Conservation (phyloP, 2,329 filamentous ascomycete species). For the Alternaria sp. region DNA sequence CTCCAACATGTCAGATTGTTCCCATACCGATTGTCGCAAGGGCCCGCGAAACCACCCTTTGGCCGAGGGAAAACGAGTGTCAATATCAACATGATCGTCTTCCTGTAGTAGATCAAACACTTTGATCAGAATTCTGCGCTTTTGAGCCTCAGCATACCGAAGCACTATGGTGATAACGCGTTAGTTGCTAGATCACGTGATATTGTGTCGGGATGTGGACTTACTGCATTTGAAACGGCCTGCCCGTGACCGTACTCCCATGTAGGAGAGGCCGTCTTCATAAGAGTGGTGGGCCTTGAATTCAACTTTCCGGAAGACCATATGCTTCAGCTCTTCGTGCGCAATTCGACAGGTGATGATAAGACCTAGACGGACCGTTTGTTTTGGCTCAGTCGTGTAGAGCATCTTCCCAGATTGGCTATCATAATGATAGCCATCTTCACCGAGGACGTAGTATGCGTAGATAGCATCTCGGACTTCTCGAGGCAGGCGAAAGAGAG, state of each 20-base stretch:
- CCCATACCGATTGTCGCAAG: neutral
- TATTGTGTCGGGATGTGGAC: too few relatives aligned
- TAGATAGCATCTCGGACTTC: neutral
- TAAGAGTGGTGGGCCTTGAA: fast-evolving
- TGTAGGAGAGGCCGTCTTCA: fast-evolving
- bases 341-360: neutral
- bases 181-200: too few relatives aligned
- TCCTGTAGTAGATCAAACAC: neutral
- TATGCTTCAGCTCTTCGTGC: neutral
- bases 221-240: neutral
- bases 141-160: neutral
- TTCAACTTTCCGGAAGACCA: neutral
- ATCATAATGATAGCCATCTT: neutral
- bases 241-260: fast-evolving
- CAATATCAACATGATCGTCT: too few relatives aligned
- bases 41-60: neutral
- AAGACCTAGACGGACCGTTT: neutral
- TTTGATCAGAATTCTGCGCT: neutral
- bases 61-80: neutral
- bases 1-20: too few relatives aligned
- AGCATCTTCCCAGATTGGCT: neutral
- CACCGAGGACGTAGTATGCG: fast-evolving
- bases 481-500: neutral
- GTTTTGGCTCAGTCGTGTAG: neutral
- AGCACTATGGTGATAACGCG: neutral